phyloP scores from a whole-genome alignment of 169 alveolate species.

The Plasmodium cynomolgi region DNA sequence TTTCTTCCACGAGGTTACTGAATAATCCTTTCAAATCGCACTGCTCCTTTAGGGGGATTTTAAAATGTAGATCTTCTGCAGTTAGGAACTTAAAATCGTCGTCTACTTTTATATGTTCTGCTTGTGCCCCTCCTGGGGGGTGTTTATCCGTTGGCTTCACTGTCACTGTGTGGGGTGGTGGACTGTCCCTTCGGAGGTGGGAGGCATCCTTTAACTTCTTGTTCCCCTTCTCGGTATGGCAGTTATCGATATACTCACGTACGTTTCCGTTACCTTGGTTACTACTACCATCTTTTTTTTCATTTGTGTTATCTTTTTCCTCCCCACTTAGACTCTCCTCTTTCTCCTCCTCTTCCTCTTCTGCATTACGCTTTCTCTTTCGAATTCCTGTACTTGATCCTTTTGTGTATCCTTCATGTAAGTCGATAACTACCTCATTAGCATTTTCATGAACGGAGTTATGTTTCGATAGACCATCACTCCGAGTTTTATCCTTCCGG shows the following conservation, averaged over 20 bases:
- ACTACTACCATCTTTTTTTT: background rate
- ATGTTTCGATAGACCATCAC: background rate
- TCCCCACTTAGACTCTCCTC: background rate
- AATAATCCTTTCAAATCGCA: constrained; percentile 25
- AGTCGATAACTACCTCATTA: background rate
- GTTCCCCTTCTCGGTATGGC: background rate
- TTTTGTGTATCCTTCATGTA: background rate
- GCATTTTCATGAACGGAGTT: background rate
- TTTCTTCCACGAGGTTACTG: background rate
- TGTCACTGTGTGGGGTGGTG: background rate
- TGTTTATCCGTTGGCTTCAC: background rate
- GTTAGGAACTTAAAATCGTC: constrained; percentile 30
- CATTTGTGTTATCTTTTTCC: background rate
- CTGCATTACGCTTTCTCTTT: background rate
- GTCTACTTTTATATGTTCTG: constrained; percentile 18
- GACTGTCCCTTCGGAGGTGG: background rate
- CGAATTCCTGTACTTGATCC: background rate
- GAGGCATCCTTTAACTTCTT: background rate
- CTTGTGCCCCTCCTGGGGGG: background rate
- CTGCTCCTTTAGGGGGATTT: constrained; percentile 35
- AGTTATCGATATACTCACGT: background rate
- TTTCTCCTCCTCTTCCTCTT: background rate
- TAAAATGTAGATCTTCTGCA: constrained; percentile 11
- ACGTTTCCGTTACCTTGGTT: background rate
- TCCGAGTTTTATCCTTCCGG: background rate